Evolutionary conservation across 352 stramenopile species (phyloP), one percentile per base, ranked within the genome.

Genomic region (Phytophthora crassamura): DNA sequence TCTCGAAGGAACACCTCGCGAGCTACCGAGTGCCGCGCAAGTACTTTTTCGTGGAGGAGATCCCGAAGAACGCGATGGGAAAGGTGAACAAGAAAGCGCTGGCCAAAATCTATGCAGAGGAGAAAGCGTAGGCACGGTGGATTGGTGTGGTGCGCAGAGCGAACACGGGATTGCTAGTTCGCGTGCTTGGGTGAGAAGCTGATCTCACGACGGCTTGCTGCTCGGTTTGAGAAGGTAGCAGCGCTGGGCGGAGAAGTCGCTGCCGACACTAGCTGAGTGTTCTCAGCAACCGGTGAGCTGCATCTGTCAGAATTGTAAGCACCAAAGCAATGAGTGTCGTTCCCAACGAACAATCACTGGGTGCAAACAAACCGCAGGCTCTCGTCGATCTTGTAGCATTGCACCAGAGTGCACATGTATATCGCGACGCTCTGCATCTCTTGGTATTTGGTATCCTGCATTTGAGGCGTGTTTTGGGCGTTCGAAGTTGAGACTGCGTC

Each of bases 11-110:
- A 28, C 71, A 88, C 38, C 64, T 98, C n/a, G 88, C 90, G 14
- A 78, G 75, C 34, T 97, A 98, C 64, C 91, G 94, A 41, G 73
- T 84, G 39, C 92, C 92, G 8, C 82, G 82, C 18, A 74, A 75
- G 22, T 82, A 95, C 43, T 81, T 93, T 40, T 74, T 97, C 25
- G 77, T 97, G 7, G 71, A 93, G 8, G 71, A 81, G 41, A 94
- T 98, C 50, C 89, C 91, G 15, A 96, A 97, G 47, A 98, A 98
- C 62, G 90, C 91, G 2, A 98, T 98, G 91, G 91, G 91, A 32
- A 98, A 98, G 59, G 84, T 98, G 49, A 97, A 97, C 77, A 98
- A 98, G 66, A 98, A 98, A 78, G 57, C 89, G 59, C 74, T 98
- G 15, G 75, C 78, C 16, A 66, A 57, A 28, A 62, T 73, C 15